Evolutionary conservation across 2,329 filamentous ascomycete species (phyloP).

Genomic region (Teratosphaeria destructans): DNA sequence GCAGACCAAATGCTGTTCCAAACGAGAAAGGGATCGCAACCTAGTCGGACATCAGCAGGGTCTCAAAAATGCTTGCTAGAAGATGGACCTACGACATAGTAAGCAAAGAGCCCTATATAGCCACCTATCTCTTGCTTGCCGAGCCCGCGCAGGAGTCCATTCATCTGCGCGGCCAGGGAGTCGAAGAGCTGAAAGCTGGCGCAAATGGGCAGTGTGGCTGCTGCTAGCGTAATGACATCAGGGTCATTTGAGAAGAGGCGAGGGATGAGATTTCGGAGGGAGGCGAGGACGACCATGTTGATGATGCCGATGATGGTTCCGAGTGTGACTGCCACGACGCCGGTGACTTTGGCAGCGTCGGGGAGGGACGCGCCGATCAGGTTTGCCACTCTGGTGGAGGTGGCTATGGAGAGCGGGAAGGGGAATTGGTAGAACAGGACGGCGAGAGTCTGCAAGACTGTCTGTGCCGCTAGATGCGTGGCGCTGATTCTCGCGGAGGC

Average conservation of each 20-base stretch:
- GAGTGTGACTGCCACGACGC: conserved; percentile 62
- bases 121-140: conserved; percentile 84
- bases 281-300: conserved; percentile 61
- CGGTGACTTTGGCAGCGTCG: conserved; percentile 67
- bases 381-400: conserved; percentile 81
- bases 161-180: conserved; percentile 64
- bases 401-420: conserved; percentile 81
- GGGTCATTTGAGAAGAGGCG: conserved; percentile 60
- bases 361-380: conserved; percentile 79
- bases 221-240: conserved; percentile 56
- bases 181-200: conserved; percentile 89
- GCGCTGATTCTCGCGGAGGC: conserved; percentile 69
- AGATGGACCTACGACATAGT: conserved; percentile 51
- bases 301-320: conserved; percentile 64
- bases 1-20: conserved; percentile 62
- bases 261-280: conserved; percentile 63
- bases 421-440: conserved; percentile 82
- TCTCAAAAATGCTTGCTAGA: not conserved
- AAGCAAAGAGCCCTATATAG: conserved; percentile 75
- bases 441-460: conserved; percentile 67
- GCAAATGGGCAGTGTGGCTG: conserved; percentile 64
- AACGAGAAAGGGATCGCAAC: conserved; percentile 78
- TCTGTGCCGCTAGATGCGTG: conserved; percentile 76
- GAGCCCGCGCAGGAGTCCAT: conserved; percentile 76
- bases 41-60: conserved; percentile 5